Evolutionary conservation across 345 rosid species (phyloP), one percentile per base, ranked within the genome.

Genomic region (Acer negundo): DNA sequence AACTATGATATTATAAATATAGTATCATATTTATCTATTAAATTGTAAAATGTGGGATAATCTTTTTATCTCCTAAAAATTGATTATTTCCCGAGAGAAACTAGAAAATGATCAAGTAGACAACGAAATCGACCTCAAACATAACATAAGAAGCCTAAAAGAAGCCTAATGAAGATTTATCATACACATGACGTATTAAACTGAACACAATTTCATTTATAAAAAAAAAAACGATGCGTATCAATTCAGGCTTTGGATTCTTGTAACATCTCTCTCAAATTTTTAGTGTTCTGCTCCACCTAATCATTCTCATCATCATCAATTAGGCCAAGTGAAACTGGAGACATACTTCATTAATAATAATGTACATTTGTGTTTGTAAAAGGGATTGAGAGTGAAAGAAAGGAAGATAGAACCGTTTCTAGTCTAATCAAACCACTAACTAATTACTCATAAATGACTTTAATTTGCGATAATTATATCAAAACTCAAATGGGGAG

Each of bases 391-490:
- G 62, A 56, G 26, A 22, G 22, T 58, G 62, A 58, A 58, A n/a
- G 24, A 26, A 7, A 19, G 63, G 63, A 59, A 59, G 26, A 20
- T n/a, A 20, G 26, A 59, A 20, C 26, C 63, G 63, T 59, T 59
- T 22, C 12, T 59, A 59, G 63, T 59, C 63, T 59, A 59, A 59
- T 59, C 63, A 46, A 59, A 59, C 26, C 9, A 59, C 63, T 16
- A 16, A 53, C 58, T 53, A 53, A 53, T 53, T 53, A 53, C 58
- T 53, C 13, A 53, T 53, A 3, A 53, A 15, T 53, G 58, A 59
- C 63, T 53, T 49, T 74, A 78, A 61, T 71, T 31, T 73, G 0
- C 75, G 61, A n/a, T 58, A n/a, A 55, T 72, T 6, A 12, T 58
- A 42, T 42, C 46, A 42, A 0, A 42, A 42, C 46, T 42, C 17